Evolutionary conservation across 1,284 basidiomycete species (phyloP), one percentile per base, ranked within the genome.

Genomic region (Tausonia pullulans): DNA sequence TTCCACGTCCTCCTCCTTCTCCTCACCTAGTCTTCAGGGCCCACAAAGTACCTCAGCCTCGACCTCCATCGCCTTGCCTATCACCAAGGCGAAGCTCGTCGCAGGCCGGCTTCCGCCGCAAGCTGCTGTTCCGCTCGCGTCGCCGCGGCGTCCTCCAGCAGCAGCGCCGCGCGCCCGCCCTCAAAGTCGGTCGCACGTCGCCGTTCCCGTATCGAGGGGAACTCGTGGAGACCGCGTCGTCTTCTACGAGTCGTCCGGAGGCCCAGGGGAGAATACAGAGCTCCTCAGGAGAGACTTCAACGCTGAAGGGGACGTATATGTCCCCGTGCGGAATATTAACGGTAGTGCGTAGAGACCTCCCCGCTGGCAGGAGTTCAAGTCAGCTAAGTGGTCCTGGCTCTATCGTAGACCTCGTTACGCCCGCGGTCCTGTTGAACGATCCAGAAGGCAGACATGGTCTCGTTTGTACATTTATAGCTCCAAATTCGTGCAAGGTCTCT

Each of bases 361-460:
- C 27, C 27, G 27, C 27, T 27, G 27, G 27, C 27, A 27, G 27
- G 27, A 27, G 27, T 27, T 27, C 27, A 27, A 27, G 27, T 27
- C 27, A 27, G 27, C 27, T 27, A 27, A 27, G 27, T 27, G 27
- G 27, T 27, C 27, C 27, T 27, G 27, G 27, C 16, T 46, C 50
- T 16, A 6, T 4, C 14, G 13, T 56, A 62, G 55, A 61, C 50
- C 60, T 61, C 41, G 52, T 60, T 7, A 52, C 59, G 41, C 58
- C 52, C 3, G 64, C 64, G 2, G 59, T 60, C 13, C 48, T 50
- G 5, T 43, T 61, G 16, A 58, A 51, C n/a, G 60, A 61, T 10
- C 55, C 62, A 43, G 60, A 65, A 11, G 43, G 55, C 9, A 55
- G 9, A 9, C 51, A 50, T 3, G 64, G 59, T 8, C 49, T 65